These are phyloP conservation scores for Wallacemonas sp. DNA, from an alignment of 208 protist species.

Conservation along the genomic window DNA sequence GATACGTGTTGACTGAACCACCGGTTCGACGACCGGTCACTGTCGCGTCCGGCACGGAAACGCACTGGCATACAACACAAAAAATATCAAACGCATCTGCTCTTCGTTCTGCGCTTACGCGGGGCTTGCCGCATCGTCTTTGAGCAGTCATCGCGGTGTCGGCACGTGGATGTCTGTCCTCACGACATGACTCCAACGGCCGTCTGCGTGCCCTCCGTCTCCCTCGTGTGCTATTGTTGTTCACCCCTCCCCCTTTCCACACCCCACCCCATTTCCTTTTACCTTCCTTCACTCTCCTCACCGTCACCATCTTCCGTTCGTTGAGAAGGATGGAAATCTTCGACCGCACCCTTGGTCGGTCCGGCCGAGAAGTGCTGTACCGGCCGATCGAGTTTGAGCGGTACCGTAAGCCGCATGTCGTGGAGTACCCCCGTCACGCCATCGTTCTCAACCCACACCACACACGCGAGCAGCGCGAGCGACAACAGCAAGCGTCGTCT, in stretches of 20 bases:
- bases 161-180: not conserved
- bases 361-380: slow-evolving; percentile 55
- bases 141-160: too few relatives aligned
- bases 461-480: slow-evolving; percentile 35
- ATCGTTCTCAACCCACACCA: slow-evolving; percentile 86
- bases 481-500: slow-evolving; percentile 10
- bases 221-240: too few relatives aligned
- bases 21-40: too few relatives aligned
- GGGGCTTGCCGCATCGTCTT: too few relatives aligned
- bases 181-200: too few relatives aligned
- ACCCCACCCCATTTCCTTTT: not conserved
- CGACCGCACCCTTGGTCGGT: slow-evolving; percentile 50
- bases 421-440: slow-evolving; percentile 85
- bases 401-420: slow-evolving; percentile 80
- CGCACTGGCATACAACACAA: too few relatives aligned
- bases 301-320: not conserved
- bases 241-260: not conserved
- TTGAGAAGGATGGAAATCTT: slow-evolving; percentile 42
- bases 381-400: slow-evolving; percentile 81
- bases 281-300: not conserved
- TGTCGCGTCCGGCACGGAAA: too few relatives aligned
- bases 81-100: too few relatives aligned
- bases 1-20: too few relatives aligned
- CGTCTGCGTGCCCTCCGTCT: too few relatives aligned
- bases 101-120: too few relatives aligned